Conservation (phyloP, 176 grass and related monocot species). For the Saccharum officinarum region DNA sequence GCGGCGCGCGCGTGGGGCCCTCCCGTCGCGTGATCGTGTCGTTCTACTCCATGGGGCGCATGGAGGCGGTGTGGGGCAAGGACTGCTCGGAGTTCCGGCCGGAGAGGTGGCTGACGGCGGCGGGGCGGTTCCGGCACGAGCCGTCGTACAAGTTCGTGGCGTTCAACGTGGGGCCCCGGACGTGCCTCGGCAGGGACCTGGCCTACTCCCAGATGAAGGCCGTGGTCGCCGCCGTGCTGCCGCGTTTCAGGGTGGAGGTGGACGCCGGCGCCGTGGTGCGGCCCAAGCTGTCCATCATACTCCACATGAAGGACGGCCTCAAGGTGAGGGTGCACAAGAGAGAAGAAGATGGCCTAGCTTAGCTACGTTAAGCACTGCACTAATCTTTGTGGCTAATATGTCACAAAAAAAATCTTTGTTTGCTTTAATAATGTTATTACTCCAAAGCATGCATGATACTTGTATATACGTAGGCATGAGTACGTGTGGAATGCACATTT, state of each 20-base stretch:
- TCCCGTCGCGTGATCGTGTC: conserved; percentile 46
- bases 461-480: neutral
- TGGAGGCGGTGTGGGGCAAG: conserved; percentile 84
- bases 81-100: conserved; percentile 81
- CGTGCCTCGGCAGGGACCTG: conserved; percentile 66
- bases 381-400: neutral
- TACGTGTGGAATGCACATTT: neutral
- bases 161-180: conserved; percentile 77
- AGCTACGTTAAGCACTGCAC: neutral
- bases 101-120: conserved; percentile 68
- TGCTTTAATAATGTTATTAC: neutral
- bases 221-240: conserved; percentile 48
- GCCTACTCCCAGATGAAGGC: conserved; percentile 76
- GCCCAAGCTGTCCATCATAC: conserved; percentile 75
- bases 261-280: conserved; percentile 11
- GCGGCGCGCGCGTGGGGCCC: conserved; percentile 32
- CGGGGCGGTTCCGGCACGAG: conserved; percentile 52
- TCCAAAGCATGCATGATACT: neutral
- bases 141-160: conserved; percentile 80
- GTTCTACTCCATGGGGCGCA: conserved; percentile 75
- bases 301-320: conserved; percentile 76
- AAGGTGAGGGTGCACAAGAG: conserved; percentile 52
- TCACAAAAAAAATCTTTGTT: neutral
- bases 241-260: conserved; percentile 51
- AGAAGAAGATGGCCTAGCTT: neutral